phyloP scores from a whole-genome alignment of 1,284 basidiomycete species.

The Porogramme epimiltina region DNA sequence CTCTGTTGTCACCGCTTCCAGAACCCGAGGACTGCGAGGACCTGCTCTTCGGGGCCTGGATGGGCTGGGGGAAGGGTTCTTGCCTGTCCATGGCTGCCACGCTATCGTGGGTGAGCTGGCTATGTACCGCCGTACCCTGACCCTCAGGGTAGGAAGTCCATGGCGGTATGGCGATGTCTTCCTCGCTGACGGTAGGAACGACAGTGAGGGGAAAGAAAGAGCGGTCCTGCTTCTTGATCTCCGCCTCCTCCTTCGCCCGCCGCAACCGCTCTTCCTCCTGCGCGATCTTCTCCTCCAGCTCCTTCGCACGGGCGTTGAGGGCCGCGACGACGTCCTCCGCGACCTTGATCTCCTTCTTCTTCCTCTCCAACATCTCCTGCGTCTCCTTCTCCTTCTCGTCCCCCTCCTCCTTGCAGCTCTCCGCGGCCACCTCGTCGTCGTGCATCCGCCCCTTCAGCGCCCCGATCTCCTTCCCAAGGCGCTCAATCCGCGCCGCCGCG shows the following conservation, averaged over 20 bases:
- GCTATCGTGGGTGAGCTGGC: slow-evolving; percentile 18
- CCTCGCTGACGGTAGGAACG: slow-evolving; percentile 25
- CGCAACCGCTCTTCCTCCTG: slow-evolving; percentile 56
- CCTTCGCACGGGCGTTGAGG: slow-evolving; percentile 36
- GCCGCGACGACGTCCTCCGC: slow-evolving; percentile 63
- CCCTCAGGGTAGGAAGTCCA: slow-evolving; percentile 25
- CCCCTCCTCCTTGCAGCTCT: slow-evolving; percentile 42
- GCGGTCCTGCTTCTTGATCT: slow-evolving; percentile 46
- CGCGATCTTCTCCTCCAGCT: slow-evolving; percentile 38
- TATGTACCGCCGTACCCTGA: slow-evolving; percentile 1
- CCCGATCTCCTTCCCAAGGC: slow-evolving; percentile 71
- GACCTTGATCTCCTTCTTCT: slow-evolving; percentile 66
- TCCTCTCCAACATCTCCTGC: slow-evolving; percentile 54
- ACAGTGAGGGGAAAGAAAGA: slow-evolving; percentile 37
- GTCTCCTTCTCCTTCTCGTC: slow-evolving; percentile 44
- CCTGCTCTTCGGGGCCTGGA: slow-evolving; percentile 21
- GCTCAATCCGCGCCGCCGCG: slow-evolving; percentile 64
- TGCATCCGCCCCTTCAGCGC: slow-evolving; percentile 54
- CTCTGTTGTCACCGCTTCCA: slow-evolving; percentile 18
- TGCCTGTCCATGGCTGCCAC: slow-evolving; percentile 21
- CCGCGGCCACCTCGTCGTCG: slow-evolving; percentile 56
- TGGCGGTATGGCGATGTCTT: slow-evolving; percentile 21
- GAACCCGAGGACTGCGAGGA: slow-evolving; percentile 25
- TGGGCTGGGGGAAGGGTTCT: slow-evolving; percentile 26
- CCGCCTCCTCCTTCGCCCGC: slow-evolving; percentile 51